A percentile compares a stretch with the other conserved stretches of the same genome.
Conservation (phyloP, 371 early-diverging fungal species). For the Astathelohania contejeani region DNA sequence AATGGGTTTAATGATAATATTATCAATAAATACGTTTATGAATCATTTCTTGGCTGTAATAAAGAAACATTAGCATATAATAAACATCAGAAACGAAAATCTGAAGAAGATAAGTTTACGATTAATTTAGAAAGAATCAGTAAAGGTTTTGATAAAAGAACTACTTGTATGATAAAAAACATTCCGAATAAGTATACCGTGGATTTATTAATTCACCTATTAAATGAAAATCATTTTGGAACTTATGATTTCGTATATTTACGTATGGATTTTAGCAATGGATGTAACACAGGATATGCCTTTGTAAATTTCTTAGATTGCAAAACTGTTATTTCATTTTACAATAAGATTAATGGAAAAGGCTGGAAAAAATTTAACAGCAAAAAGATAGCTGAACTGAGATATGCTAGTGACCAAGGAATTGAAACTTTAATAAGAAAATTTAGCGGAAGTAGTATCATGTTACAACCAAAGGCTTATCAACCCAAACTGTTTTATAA, state of each 20-base stretch:
- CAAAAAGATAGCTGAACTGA: slow-evolving; percentile 64
- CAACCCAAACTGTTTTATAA: slow-evolving; percentile 44
- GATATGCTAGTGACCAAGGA: slow-evolving; percentile 75
- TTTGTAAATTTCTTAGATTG: slow-evolving; percentile 66
- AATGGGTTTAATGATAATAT: too few species aligned
- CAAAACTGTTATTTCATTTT: slow-evolving; percentile 58
- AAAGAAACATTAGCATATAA: too few species aligned
- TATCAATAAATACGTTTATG: too few species aligned
- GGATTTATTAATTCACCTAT: slow-evolving; percentile 61
- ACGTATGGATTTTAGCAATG: slow-evolving; percentile 68
- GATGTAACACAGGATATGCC: slow-evolving; percentile 68
- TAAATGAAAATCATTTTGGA: slow-evolving; percentile 61
- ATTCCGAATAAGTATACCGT: slow-evolving; percentile 71
- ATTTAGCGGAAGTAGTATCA: slow-evolving; percentile 60
- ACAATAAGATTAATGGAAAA: slow-evolving; percentile 61
- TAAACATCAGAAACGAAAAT: too few species aligned
- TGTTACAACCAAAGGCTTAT: slow-evolving; percentile 30
- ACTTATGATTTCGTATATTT: slow-evolving; percentile 69
- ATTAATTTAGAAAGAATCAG: slow-evolving; percentile 25
- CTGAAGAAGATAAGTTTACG: not conserved
- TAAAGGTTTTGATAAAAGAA: slow-evolving; percentile 56
- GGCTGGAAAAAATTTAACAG: slow-evolving; percentile 65
- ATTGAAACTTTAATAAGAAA: slow-evolving; percentile 61
- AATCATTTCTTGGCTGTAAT: too few species aligned
- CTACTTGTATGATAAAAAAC: slow-evolving; percentile 73